A percentile compares a stretch with the other conserved stretches of the same genome.
phyloP scores from a whole-genome alignment of 495 filamentous ascomycete species.

The Penicillium soppii region DNA sequence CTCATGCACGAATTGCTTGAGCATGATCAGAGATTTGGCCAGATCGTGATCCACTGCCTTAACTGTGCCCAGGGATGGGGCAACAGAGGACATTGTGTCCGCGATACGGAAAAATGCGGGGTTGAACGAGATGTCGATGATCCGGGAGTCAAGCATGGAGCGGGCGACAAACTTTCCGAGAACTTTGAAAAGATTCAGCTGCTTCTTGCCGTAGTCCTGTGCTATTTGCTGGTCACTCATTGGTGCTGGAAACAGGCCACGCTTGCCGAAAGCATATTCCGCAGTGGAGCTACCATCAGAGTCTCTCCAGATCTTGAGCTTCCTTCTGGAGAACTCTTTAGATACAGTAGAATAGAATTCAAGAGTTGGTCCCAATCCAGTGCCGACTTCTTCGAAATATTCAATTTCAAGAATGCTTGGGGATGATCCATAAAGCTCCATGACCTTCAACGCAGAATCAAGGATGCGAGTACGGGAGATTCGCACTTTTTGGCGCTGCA shows the following conservation, averaged over 20 bases:
- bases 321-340: conserved; percentile 96
- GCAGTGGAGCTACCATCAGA: conserved; percentile 72
- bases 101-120: conserved; percentile 96
- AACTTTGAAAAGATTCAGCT: conserved; percentile 85
- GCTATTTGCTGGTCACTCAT: conserved; percentile 77
- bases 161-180: conserved; percentile 97
- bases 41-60: conserved; percentile 85
- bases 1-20: conserved; percentile 81
- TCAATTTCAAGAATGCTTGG: conserved; percentile 96
- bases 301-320: conserved; percentile 93
- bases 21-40: conserved; percentile 78
- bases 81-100: conserved; percentile 67
- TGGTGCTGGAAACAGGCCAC: conserved; percentile 89
- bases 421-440: conserved; percentile 97
- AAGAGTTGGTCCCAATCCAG: conserved; percentile 91
- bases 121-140: conserved; percentile 98
- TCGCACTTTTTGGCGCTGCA: conserved; percentile 96
- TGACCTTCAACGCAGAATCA: conserved; percentile 97
- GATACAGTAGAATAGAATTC: conserved; percentile 99
- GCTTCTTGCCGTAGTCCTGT: conserved; percentile 74
- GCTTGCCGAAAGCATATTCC: conserved; percentile 84
- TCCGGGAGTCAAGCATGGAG: conserved; percentile 97
- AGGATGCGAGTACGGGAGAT: conserved; percentile 91
- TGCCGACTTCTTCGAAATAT: conserved; percentile 98
- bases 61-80: conserved; percentile 87